Evolutionary conservation across 139 green algal species (phyloP), one percentile per base, ranked within the genome.

Genomic region (Zygnema circumcarinatum): DNA sequence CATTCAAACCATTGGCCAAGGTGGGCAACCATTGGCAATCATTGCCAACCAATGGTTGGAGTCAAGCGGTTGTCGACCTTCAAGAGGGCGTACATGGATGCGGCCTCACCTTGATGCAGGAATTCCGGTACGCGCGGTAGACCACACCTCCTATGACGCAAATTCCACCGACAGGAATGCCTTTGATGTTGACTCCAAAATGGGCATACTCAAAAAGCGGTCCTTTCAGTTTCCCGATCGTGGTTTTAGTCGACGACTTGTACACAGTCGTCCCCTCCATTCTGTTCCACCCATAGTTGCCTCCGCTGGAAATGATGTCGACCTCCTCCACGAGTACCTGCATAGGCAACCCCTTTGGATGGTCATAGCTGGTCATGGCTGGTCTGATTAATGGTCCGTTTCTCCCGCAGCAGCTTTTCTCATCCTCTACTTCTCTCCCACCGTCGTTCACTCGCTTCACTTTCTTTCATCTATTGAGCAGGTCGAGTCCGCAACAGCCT

Each of bases 231-330:
- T 3, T 38, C 3, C 78, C 78, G 2, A 85, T 20, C n/a, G 67
- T 87, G 2, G 54, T 3, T 2, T 39, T 31, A 38, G 41, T 38
- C 29, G 3, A 25, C 2, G 2, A 20, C 20, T 35, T 78, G 54
- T 87, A 87, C 2, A 20, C 33, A 2, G 21, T 29, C 32, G 81
- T 79, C 38, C 81, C 81, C 81, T 87, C 81, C 35, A 81, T 62
- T 40, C 29, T 87, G 33, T 42, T 68, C 81, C 81, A 87, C 2
- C 81, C 81, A 72, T 87, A 87, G 54, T 87, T 87, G 7, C 33
- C n/a, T 31, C 81, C 81, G 2, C 21, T 31, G 25, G 1, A 38
- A n/a, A 87, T 42, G 22, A 53, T 16, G 81, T 87, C 56, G 20
- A 87, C 20, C 54, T 87, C 81, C 54, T 87, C 81, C n/a, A 85